Base-by-base conservation (phyloP, 2,329 filamentous ascomycete genomes). In the Sporothrix brunneoviolacea region DNA sequence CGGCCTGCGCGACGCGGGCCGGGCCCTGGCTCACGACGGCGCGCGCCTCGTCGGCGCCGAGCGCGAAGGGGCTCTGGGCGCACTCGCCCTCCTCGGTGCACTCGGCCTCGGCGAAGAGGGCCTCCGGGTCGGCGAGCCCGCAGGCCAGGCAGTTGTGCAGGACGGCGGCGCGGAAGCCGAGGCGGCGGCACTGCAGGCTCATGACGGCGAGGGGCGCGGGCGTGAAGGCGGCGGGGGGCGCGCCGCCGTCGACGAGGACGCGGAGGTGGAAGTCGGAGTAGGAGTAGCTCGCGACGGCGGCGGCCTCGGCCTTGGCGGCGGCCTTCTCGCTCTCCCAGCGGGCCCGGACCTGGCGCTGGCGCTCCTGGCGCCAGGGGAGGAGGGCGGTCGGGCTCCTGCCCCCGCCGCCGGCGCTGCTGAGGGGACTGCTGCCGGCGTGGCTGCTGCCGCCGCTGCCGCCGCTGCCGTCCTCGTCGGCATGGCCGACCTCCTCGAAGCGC, bases 81-180 rank as follows among this genome's bases (percentile, higher is more conserved):
- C 40, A 35, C 12, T 39, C 45, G 21, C 27, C 36, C 4, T 35
- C 62, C 0, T 61, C 59, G n/a, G n/a, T n/a, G 27, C 21, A 4
- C 30, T 28, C 33, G 35, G 39, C 4, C n/a, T 55, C 54, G 9
- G 39, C 46, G 8, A 66, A 57, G 8, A 67, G 50, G 21, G 55
- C 43, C 13, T 62, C 56, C 4, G 61, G 42, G 19, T 61, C 55
- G 4, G 39, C 33, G 55, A 65, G 27, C 10, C 65, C 64, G n/a
- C 65, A 59, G 38, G 63, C 65, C 21, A 67, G 62, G 7, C 63
- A 62, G 51, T 70, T 72, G 10, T 65, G 63, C 5, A 71, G 55
- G 2, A 68, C 57, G 8, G 63, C 62, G 6, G 61, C 60, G 54
- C 70, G 69, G 44, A 67, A 60, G 7, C 60, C 58, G 32, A 44